Conservation (phyloP, 2,329 filamentous ascomycete species). For the Monosporascus sp. region DNA sequence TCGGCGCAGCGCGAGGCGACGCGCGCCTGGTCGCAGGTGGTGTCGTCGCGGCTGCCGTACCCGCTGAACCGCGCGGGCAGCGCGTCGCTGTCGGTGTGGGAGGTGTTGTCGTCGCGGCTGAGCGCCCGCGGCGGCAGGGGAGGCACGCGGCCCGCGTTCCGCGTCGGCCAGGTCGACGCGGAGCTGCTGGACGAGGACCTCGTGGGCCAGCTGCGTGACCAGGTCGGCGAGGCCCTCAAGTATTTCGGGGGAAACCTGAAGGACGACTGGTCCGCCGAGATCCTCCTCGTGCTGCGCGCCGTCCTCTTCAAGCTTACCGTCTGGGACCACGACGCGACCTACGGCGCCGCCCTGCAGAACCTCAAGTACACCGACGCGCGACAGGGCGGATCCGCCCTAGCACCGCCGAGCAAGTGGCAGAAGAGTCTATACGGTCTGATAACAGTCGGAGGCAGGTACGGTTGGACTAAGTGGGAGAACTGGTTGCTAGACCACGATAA, state of each 20-base stretch:
- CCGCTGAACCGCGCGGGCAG: conserved; percentile 56
- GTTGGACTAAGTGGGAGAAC: conserved; percentile 87
- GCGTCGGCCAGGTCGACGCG: conserved; percentile 93
- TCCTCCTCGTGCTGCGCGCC: conserved; percentile 69
- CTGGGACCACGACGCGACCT: conserved; percentile 94
- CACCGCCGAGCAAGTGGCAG: conserved; percentile 73
- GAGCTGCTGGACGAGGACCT: conserved; percentile 93
- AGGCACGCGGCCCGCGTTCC: conserved; percentile 78
- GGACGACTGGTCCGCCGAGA: conserved; percentile 85
- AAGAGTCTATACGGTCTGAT: conserved; percentile 79
- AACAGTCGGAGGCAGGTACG: conserved; percentile 83
- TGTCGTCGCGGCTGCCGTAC: conserved; percentile 47
- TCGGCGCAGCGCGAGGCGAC: conserved; percentile 48
- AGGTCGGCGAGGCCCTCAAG: conserved; percentile 83
- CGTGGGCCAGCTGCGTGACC: conserved; percentile 74
- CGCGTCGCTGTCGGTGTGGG: conserved; percentile 56
- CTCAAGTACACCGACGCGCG: conserved; percentile 85
- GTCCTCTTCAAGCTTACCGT: conserved; percentile 91
- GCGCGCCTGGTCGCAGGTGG: conserved; percentile 47
- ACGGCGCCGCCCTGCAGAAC: conserved; percentile 89
- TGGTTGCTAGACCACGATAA: conserved; percentile 75
- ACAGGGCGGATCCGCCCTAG: conserved; percentile 54
- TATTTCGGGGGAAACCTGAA: conserved; percentile 72
- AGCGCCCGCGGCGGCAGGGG: conserved; percentile 36
- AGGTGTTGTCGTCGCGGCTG: conserved; percentile 59